Percentiles rank a stretch among this genome's conserved stretches.
phyloP scores from a whole-genome alignment of 768 basidiomycete species.

The Brasilioporus rufonigricans region DNA sequence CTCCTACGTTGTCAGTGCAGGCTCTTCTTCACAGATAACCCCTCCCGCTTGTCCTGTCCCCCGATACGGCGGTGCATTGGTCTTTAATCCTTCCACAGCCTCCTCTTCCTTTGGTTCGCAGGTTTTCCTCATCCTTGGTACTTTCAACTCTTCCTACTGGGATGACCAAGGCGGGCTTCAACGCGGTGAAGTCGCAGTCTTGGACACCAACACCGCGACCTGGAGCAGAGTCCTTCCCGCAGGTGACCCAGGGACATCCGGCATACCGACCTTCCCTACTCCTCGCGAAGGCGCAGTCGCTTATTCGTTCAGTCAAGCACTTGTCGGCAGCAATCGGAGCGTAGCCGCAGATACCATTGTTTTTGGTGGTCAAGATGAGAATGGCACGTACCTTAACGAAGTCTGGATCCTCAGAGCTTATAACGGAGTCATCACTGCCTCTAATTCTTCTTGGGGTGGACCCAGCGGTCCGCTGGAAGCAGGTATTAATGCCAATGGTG shows the following conservation, averaged over 20 bases:
- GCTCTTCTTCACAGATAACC: constrained; percentile 32
- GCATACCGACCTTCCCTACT: constrained; percentile 51
- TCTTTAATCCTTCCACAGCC: constrained; percentile 45
- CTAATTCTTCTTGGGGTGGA: constrained; percentile 61
- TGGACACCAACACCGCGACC: constrained; percentile 56
- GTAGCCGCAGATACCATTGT: constrained; percentile 67
- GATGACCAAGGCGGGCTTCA: constrained; percentile 57
- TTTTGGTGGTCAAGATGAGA: constrained; percentile 71
- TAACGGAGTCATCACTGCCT: constrained; percentile 54
- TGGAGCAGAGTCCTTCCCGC: constrained; percentile 77
- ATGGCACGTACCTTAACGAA: constrained; percentile 68
- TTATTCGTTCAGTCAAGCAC: constrained; percentile 48
- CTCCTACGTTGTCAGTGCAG: constrained; percentile 49
- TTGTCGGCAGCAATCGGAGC: constrained; percentile 54
- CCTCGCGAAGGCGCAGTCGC: constrained; percentile 72
- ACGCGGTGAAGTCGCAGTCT: constrained; percentile 72
- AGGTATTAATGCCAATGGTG: constrained; percentile 63
- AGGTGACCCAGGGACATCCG: constrained; percentile 58
- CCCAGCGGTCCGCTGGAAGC: constrained; percentile 60
- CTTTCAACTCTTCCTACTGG: constrained; percentile 63
- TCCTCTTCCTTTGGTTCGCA: constrained; percentile 61
- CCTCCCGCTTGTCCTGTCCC: constrained; percentile 63
- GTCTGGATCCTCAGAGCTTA: constrained; percentile 80
- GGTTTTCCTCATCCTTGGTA: constrained; percentile 67
- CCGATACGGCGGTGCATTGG: constrained; percentile 55